Evolutionary conservation across 371 early-diverging fungal genomes (phyloP).

Genomic region (Saksenaea vasiformis): DNA sequence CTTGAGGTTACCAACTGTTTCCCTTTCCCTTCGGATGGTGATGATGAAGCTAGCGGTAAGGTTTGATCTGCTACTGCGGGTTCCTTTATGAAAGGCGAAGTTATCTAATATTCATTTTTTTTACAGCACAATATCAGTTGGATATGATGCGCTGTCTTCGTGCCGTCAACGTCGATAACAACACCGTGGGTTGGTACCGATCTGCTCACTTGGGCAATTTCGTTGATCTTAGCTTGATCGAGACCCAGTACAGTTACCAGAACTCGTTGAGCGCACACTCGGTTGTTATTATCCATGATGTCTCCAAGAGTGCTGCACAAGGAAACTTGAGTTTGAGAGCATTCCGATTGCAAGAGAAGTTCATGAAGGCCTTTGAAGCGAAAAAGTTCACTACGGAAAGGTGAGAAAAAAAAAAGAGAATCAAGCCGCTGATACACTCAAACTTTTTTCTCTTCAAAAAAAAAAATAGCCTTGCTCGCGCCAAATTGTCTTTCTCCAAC

Average conservation of each 20-base stretch:
- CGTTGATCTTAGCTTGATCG: conserved; percentile 88
- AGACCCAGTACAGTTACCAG: conserved; percentile 90
- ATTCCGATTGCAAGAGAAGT: conserved; percentile 82
- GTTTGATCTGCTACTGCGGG: neutral
- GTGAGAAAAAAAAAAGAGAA: conserved; percentile 25
- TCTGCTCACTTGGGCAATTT: conserved; percentile 88
- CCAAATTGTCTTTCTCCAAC: conserved; percentile 80
- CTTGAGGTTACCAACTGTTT: conserved; percentile 93
- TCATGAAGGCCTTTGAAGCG: conserved; percentile 82
- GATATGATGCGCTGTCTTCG: conserved; percentile 93
- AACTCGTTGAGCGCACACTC: conserved; percentile 79
- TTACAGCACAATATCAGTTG: conserved; percentile 82
- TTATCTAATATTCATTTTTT: conserved; percentile 13
- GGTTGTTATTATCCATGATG: conserved; percentile 92
- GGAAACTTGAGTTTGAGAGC: conserved; percentile 89
- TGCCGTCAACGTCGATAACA: conserved; percentile 93
- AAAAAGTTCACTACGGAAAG: conserved; percentile 87
- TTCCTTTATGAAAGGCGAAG: conserved; percentile 38
- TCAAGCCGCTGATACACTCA: neutral
- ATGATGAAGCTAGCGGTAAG: conserved; percentile 53
- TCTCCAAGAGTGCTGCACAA: conserved; percentile 75
- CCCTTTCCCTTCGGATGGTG: conserved; percentile 72
- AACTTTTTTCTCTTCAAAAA: neutral
- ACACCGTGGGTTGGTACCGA: conserved; percentile 97
- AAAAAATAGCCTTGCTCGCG: conserved; percentile 57